Evolutionary conservation across 1,284 basidiomycete species (phyloP), one percentile per base, ranked within the genome.

Genomic region (Earliella scabrosa): DNA sequence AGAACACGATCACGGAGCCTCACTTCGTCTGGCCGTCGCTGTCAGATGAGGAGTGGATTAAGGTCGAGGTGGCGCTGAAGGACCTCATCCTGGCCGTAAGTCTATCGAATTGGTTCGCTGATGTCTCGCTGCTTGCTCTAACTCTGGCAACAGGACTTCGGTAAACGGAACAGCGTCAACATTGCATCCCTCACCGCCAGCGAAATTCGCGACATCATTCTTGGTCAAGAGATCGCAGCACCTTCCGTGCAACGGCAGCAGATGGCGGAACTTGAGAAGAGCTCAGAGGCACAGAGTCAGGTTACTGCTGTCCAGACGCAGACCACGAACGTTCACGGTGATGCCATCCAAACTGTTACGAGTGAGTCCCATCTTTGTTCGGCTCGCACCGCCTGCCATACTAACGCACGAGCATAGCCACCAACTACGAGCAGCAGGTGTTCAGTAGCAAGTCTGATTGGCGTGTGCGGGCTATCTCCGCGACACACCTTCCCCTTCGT

Each of bases 401-500:
- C 31, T 64, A 44, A 66, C 51, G 44, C 56, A 55, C 32, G 44
- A 51, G 55, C 60, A 32, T 56, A 88, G 87, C 97, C 3, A 98
- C 97, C 56, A 96, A 95, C 73, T 99, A 99, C 73, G 97, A 98
- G 75, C 95, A 97, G 69, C 91, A 95, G 70, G 91, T 95, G 23
- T 99, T 99, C 78, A 95, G 93, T 71, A 95, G 91, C 79, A 99
- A 99, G 80, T 98, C 96, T 13, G 97, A 99, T 74, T 99, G 97
- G 97, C 93, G 97, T 65, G 92, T 97, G 20, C 90, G 96, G 58
- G 96, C 96, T 16, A 96, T 98, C 65, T 95, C 92, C 6, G 92
- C 97, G 0, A 99, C 96, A 39, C 96, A 99, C 74, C 82, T 99
- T 59, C 89, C 97, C 16, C 87, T 99, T 49, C 93, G 97, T 69